A percentile compares a stretch with the other conserved stretches of the same genome.
These are phyloP conservation scores for Lyophyllum decastes DNA, from an alignment of 768 basidiomycete species.

Conservation along the genomic window DNA sequence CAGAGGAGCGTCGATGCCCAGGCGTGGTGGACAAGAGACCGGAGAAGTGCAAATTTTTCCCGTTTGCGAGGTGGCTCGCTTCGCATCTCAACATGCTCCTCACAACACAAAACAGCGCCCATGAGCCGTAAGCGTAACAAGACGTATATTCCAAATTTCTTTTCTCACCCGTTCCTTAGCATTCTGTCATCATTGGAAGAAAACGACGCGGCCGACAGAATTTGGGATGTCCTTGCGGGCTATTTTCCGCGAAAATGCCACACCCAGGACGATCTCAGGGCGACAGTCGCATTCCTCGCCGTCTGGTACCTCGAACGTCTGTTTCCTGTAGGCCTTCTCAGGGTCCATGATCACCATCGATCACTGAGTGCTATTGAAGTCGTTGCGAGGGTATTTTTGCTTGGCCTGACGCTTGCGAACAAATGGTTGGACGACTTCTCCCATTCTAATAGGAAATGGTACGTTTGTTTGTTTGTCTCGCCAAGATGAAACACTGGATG, in stretches of 20 bases:
- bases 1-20: no score
- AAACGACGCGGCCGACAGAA: slow-evolving; percentile 1
- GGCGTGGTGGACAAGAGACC: background rate
- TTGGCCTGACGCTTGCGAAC: slow-evolving; percentile 58
- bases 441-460: slow-evolving; percentile 56
- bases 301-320: slow-evolving; percentile 61
- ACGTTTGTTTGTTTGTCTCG: slow-evolving; percentile 15
- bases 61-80: slow-evolving; percentile 11
- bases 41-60: background rate
- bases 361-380: slow-evolving; percentile 42
- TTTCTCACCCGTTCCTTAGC: background rate
- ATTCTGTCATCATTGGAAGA: slow-evolving; percentile 1
- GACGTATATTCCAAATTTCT: background rate
- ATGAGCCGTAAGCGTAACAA: background rate
- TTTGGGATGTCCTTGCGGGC: slow-evolving; percentile 3
- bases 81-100: slow-evolving; percentile 9
- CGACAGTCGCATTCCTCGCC: slow-evolving; percentile 48
- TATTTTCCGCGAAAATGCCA: slow-evolving; percentile 1
- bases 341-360: slow-evolving; percentile 31
- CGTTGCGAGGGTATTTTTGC: slow-evolving; percentile 49
- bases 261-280: background rate
- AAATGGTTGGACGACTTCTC: slow-evolving; percentile 66
- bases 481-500: no score
- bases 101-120: background rate
- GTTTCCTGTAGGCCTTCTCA: slow-evolving; percentile 45